A percentile compares a stretch with the other conserved stretches of the same genome.
phyloP scores from a whole-genome alignment of 176 grass and related monocot genomes.

The Bonia amplexicaulis region DNA sequence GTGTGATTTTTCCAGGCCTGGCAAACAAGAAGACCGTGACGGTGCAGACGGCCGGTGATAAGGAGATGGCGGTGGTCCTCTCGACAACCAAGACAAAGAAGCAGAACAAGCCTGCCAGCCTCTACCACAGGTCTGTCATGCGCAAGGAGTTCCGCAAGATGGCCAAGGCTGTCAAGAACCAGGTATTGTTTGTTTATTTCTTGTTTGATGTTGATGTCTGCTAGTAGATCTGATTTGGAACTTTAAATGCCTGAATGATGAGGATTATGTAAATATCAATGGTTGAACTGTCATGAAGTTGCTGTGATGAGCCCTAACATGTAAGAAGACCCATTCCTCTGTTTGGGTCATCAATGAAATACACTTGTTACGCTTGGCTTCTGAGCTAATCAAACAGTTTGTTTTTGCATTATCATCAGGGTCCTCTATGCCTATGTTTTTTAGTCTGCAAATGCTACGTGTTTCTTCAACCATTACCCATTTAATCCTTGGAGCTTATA shows the following conservation, averaged over 20 bases:
- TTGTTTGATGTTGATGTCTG: neutral
- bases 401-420: neutral
- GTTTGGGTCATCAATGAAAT: conserved; percentile 39
- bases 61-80: conserved; percentile 51
- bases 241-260: neutral
- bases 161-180: conserved; percentile 75
- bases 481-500: neutral
- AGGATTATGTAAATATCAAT: neutral
- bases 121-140: conserved; percentile 56
- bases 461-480: neutral
- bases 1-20: conserved; percentile 39
- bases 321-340: conserved; percentile 9
- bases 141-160: conserved; percentile 82
- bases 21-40: conserved; percentile 70
- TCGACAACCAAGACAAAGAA: conserved; percentile 70
- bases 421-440: neutral
- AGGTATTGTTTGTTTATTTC: conserved; percentile 39
- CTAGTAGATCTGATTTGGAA: neutral
- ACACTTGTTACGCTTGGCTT: conserved; percentile 53
- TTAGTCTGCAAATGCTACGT: neutral
- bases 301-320: conserved; percentile 48
- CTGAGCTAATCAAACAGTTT: conserved; percentile 16
- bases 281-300: neutral
- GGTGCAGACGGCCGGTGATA: conserved; percentile 38
- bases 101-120: conserved; percentile 54